A percentile compares a stretch with the other conserved stretches of the same genome.
Conservation (phyloP, 192 early-diverging fungal genomes). For the Podila epicladia region DNA sequence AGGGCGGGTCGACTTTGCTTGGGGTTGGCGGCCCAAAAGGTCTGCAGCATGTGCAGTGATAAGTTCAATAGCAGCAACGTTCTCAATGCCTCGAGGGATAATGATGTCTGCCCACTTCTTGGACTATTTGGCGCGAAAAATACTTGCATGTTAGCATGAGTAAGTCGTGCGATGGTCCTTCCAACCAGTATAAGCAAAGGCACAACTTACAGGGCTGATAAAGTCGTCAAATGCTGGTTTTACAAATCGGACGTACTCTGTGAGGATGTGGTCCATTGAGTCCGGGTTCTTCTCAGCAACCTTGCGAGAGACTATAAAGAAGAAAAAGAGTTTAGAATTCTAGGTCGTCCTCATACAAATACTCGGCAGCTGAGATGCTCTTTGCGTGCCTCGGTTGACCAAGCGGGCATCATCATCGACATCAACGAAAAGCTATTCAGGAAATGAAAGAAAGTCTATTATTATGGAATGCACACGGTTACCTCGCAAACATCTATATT, state of each 20-base stretch:
- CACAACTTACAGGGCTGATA: conserved; percentile 72
- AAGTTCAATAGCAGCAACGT: conserved; percentile 70
- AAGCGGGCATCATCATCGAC: conserved; percentile 86
- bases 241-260: conserved; percentile 76
- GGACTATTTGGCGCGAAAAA: conserved; percentile 45
- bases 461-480: too few relatives aligned
- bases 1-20: conserved; percentile 20
- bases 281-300: conserved; percentile 31
- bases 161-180: background rate
- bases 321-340: background rate
- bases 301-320: conserved; percentile 38
- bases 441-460: background rate
- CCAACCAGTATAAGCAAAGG: background rate
- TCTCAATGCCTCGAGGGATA: conserved; percentile 72
- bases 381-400: conserved; percentile 50
- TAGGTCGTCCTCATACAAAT: too few relatives aligned
- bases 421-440: conserved; percentile 71
- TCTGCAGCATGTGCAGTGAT: conserved; percentile 61
- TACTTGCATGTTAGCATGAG: background rate
- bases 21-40: conserved; percentile 24
- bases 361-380: too few relatives aligned
- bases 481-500: too few relatives aligned
- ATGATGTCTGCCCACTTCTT: conserved; percentile 84
- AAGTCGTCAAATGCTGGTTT: conserved; percentile 94
- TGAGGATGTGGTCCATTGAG: conserved; percentile 66